phyloP scores from a whole-genome alignment of 2,329 filamentous ascomycete genomes.

The Ophiobolus disseminans region DNA sequence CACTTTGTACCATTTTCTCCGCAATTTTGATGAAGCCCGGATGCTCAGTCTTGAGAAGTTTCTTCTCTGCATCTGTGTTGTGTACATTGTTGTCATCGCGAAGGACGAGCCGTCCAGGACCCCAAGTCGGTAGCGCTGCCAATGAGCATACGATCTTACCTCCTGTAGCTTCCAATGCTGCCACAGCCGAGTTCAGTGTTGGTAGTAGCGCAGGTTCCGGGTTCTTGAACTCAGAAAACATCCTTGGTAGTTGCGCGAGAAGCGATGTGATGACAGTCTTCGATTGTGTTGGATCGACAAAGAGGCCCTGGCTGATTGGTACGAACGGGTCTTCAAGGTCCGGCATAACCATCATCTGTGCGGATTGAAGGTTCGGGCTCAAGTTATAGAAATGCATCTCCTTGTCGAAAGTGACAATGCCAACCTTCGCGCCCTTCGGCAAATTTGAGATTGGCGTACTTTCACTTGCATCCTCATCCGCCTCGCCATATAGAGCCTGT shows the following conservation, averaged over 20 bases:
- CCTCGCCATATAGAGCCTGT: conserved; percentile 78
- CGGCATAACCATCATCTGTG: conserved; percentile 98
- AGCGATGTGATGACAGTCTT: conserved; percentile 87
- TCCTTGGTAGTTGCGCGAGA: conserved; percentile 79
- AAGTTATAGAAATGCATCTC: conserved; percentile 99
- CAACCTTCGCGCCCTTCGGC: conserved; percentile 83
- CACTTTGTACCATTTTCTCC: conserved; percentile 84
- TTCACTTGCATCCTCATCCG: conserved; percentile 54
- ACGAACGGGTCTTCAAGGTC: conserved; percentile 97
- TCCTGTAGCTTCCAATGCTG: conserved; percentile 84
- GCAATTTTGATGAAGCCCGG: conserved; percentile 85
- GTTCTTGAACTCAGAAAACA: conserved; percentile 88
- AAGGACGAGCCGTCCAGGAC: conserved; percentile 82
- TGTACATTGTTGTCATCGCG: conserved; percentile 88
- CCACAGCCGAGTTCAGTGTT: conserved; percentile 80
- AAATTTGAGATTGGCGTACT: conserved; percentile 64
- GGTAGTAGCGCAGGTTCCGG: conserved; percentile 89
- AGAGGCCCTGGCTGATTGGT: conserved; percentile 87
- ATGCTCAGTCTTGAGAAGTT: conserved; percentile 89
- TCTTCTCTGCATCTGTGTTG: conserved; percentile 84
- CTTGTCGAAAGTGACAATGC: conserved; percentile 95
- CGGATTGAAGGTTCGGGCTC: conserved; percentile 77
- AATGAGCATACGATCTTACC: conserved; percentile 92
- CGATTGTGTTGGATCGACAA: conserved; percentile 92
- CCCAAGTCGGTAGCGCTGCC: conserved; percentile 87